Base-by-base conservation (phyloP, 2,329 filamentous ascomycete species). In the Epichloe hybrida region DNA sequence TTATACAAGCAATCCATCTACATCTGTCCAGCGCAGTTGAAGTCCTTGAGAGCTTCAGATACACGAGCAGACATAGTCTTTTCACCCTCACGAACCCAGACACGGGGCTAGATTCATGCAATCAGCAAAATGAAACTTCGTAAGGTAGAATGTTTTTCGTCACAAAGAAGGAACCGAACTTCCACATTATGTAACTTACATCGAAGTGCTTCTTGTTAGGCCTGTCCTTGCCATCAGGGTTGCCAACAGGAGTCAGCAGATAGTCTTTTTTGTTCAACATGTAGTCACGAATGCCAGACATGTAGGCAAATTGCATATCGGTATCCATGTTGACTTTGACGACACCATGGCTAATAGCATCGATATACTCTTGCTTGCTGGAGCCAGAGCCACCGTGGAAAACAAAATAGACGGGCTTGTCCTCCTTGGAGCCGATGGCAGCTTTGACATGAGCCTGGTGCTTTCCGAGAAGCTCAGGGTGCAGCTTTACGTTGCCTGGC, bases 281-380 rank as follows among this genome's bases (percentile, higher is more conserved):
- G 77, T 89, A 98, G 75, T 98, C 91, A 57, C 93, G 87, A 75
- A 97, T 86, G 73, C 93, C 93, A 55, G 74, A 74, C 59, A 93
- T 79, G 80, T 97, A 98, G 53, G 91, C 90, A 71, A 83, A 95
- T 78, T 97, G 91, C 73, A 97, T 80, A 68, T 98, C 93, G 48
- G 93, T 98, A 74, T 98, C 93, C 63, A 98, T 78, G 78, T 98
- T 98, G 74, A 98, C 93, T 84, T 98, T 98, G 76, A 96, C 85
- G 61, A 98, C 91, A 77, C 93, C 93, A 72, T 91, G 86, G 67
- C 75, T 74, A 71, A 96, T 96, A 66, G 90, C 91, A 62, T 88
- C 81, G 57, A 76, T 77, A 80, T 86, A 98, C 75, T 98, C 93
- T 61, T 88, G 72, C 77, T 95, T 94, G 68, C 79, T 78, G 58